Base-by-base conservation (phyloP, 805 yeast species). In the Nakazawaea ambrosiae region DNA sequence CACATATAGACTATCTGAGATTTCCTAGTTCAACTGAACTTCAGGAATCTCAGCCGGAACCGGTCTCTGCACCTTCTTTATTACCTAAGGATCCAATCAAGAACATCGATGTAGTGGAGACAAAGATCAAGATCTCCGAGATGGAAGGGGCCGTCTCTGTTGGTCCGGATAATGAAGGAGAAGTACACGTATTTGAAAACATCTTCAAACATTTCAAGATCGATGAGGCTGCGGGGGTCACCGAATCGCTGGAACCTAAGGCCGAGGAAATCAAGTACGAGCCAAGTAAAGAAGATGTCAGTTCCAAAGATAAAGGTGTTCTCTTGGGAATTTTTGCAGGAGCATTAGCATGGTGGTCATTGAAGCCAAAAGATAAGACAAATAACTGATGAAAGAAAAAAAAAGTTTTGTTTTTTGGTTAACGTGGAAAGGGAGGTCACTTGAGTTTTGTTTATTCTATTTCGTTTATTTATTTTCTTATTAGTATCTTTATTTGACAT, bases 1-100 rank as follows among this genome's bases (percentile, higher is more conserved):
- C 81, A 7, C 69, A 75, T 27, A 76, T 77, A 44, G 84, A 78
- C 51, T 70, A 68, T 31, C 75, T 60, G 57, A 70, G 63, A 46
- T 58, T 73, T 29, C 78, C 79, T 12, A 33, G 47, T 14, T 45
- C 45, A 18, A 46, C 33, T 16, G 54, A 55, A 18, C 49, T 44
- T 28, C 47, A 49, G 20, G 33, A 34, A 16, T 49, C 53, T 5
- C 57, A 23, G 36, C 49, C 32, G 47, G 44, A 33, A 6, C n/a
- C n/a, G n/a, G n/a, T n/a, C n/a, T n/a, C n/a, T n/a, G 46, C 55
- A 15, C 59, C 58, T 2, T 49, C 56, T 1, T 45, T 55, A 5
- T 48, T 57, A 2, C 45, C 58, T 1, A 44, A 50, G 28, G 58
- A 30, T 7, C 37, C 36, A 11, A 29, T 19, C 22, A 27, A 27